Base-by-base conservation (phyloP, 192 early-diverging fungal species). In the Rhizophlyctis rosea region DNA sequence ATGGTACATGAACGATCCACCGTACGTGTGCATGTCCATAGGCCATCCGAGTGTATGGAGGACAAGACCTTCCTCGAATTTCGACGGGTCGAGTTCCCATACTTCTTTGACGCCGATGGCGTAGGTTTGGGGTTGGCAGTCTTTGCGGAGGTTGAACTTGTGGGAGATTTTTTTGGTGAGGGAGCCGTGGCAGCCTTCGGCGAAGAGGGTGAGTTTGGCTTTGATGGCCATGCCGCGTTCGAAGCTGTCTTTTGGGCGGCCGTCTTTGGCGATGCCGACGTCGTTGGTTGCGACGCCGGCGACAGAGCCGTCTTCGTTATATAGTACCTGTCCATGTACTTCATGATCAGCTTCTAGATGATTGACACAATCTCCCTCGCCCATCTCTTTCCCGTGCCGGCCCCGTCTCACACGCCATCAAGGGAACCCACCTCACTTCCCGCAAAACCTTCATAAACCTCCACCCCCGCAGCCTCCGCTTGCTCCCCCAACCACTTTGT, bases 161-260 rank as follows among this genome's bases (percentile, higher is more conserved):
- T 81, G 74, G 68, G 91, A 86, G 58, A 97, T 71, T 54, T 89
- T 81, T 78, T 99, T 99, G 48, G 94, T 89, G 32, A 99, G 81
- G 39, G 89, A 91, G 14, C 96, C 95, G 66, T 99, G 96, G 75
- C 96, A 99, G 27, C 96, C 96, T 71, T 99, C 96, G 29, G 92
- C 96, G 78, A 99, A 94, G 32, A 98, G 71, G 24, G 95, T 97
- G 27, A 96, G 85, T 70, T 92, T 93, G 3, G 92, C 94, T 34
- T 87, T 90, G 57, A 99, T 84, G 72, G 90, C 91, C 87, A 98
- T 97, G 11, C 96, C 96, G 9, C 89, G 88, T 61, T 94, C 92
- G 72, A 91, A 99, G 34, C 74, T 87, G 30, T 93, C 89, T 79
- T 93, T 96, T 51, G 91, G 95, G 67, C 76, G 70, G 61, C 94